Conservation (phyloP, 768 basidiomycete species). For the Cubamyces lactineus region DNA sequence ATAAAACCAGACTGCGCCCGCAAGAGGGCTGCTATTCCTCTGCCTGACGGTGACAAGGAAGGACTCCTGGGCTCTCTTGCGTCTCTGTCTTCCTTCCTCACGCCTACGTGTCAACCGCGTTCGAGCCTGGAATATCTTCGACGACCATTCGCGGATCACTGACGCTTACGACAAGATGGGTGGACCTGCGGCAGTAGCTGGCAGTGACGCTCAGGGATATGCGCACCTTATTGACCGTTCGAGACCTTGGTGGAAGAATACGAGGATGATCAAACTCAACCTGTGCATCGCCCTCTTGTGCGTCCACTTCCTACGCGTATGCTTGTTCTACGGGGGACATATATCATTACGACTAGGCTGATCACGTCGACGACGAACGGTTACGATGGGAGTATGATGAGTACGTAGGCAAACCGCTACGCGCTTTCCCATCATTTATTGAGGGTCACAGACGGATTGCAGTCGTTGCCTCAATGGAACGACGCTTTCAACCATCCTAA, state of each 20-base stretch:
- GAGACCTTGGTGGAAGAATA: slow-evolving; percentile 31
- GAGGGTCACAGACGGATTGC: slow-evolving; percentile 37
- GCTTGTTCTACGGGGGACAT: neutral
- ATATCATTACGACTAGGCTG: slow-evolving; percentile 26
- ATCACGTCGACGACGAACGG: slow-evolving; percentile 44
- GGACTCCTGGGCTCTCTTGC: slow-evolving; percentile 2
- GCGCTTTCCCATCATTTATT: neutral
- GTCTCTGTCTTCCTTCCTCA: slow-evolving; percentile 14
- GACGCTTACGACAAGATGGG: slow-evolving; percentile 25
- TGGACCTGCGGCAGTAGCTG: slow-evolving; percentile 31
- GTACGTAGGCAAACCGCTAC: slow-evolving; percentile 23
- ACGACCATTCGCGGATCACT: neutral
- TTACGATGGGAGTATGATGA: slow-evolving; percentile 47
- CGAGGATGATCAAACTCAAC: slow-evolving; percentile 32
- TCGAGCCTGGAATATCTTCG: slow-evolving; percentile 4
- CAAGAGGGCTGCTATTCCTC: slow-evolving; percentile 3
- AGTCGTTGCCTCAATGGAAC: slow-evolving; percentile 44
- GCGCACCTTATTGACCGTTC: slow-evolving; percentile 28
- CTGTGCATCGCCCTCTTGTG: slow-evolving; percentile 36
- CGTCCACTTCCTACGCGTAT: neutral
- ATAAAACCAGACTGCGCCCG: slow-evolving; percentile 16
- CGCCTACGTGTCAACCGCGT: neutral
- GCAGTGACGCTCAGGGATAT: slow-evolving; percentile 22
- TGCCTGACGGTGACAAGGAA: slow-evolving; percentile 9
- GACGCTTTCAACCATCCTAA: slow-evolving; percentile 36